Percentiles rank a stretch among this genome's conserved stretches.
phyloP scores from a whole-genome alignment of 192 early-diverging fungal species.

The Phycomyces nitens region DNA sequence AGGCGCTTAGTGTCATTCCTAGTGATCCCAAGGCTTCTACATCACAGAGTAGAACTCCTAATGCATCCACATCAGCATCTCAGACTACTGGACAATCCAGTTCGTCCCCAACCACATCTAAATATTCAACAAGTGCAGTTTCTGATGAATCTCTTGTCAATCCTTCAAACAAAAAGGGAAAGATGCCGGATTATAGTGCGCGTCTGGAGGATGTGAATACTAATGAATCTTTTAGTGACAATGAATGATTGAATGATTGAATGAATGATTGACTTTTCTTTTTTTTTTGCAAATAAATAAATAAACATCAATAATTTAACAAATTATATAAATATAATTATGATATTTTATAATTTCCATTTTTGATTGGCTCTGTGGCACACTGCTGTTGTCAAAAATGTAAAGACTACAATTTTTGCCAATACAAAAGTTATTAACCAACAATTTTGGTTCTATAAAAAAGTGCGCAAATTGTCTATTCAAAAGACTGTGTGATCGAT shows the following conservation, averaged over 20 bases:
- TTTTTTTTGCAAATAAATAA: no score
- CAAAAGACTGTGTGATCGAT: not conserved
- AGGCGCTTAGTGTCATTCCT: conserved; percentile 42
- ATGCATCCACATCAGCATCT: not conserved
- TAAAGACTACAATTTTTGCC: no score
- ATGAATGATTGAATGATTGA: not conserved
- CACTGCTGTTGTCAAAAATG: no score
- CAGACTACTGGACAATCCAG: not conserved
- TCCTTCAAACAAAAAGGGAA: not conserved
- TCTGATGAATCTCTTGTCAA: not conserved
- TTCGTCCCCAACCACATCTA: not conserved
- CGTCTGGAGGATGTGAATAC: not conserved
- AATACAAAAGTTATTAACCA: no score
- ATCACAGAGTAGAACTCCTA: not conserved
- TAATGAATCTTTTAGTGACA: not conserved
- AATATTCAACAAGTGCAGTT: no score
- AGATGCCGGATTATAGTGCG: not conserved
- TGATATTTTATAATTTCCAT: no score
- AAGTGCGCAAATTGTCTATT: no score
- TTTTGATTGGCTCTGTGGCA: no score
- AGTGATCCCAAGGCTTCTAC: not conserved
- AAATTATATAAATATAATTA: no score
- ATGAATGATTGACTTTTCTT: no score
- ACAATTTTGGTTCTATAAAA: no score
- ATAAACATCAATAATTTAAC: no score